Conservation (phyloP, 2,329 filamentous ascomycete species). For the Myriangium duriaei region DNA sequence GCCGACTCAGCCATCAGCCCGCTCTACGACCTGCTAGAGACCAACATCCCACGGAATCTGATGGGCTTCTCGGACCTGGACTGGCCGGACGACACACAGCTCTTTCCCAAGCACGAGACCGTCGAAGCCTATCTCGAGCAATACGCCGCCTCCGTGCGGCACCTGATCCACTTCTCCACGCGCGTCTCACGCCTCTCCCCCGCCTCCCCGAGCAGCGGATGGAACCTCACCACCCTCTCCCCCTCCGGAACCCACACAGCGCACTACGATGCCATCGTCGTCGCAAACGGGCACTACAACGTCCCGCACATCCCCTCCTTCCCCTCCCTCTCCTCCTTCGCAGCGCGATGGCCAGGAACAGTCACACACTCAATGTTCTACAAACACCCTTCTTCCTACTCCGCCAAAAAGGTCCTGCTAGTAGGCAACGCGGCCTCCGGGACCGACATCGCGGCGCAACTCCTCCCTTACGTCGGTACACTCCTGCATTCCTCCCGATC, state of each 20-base stretch:
- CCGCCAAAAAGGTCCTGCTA: slow-evolving; percentile 43
- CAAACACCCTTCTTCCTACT: slow-evolving; percentile 34
- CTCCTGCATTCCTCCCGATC: slow-evolving; percentile 52
- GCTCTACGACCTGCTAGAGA: slow-evolving; percentile 52
- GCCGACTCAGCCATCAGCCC: slow-evolving; percentile 44
- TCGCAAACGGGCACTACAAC: slow-evolving; percentile 49
- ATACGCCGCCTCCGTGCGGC: slow-evolving; percentile 42
- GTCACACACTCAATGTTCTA: slow-evolving; percentile 46
- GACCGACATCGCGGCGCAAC: slow-evolving; percentile 47
- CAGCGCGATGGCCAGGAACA: slow-evolving; percentile 34
- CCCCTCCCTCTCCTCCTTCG: slow-evolving; percentile 37
- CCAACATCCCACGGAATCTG: slow-evolving; percentile 46
- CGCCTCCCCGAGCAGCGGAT: slow-evolving; percentile 40
- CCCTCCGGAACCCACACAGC: slow-evolving; percentile 47
- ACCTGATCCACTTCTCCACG: slow-evolving; percentile 41
- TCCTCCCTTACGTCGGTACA: slow-evolving; percentile 37
- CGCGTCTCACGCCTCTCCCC: slow-evolving; percentile 46
- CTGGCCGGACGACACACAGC: slow-evolving; percentile 30
- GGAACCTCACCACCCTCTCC: slow-evolving; percentile 12
- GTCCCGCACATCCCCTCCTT: slow-evolving; percentile 45
- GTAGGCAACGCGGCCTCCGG: slow-evolving; percentile 55
- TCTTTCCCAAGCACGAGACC: slow-evolving; percentile 39
- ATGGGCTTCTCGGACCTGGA: slow-evolving; percentile 51
- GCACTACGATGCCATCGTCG: slow-evolving; percentile 49
- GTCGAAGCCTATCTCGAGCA: slow-evolving; percentile 47